A percentile compares a stretch with the other conserved stretches of the same genome.
phyloP scores from a whole-genome alignment of 768 basidiomycete species.

The Russula brevipes region DNA sequence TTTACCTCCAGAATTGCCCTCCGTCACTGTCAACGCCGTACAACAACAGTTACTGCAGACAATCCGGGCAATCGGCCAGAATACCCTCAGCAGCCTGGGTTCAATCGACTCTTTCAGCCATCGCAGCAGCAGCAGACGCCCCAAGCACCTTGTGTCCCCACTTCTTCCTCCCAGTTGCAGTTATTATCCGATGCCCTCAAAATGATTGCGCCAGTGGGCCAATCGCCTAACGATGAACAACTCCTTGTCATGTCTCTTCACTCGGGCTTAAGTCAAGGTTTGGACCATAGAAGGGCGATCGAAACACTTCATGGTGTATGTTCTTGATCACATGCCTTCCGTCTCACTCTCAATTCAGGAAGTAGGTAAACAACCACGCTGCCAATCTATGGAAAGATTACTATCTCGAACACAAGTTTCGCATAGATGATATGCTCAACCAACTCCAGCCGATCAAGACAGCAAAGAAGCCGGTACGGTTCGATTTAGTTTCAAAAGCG shows the following conservation, averaged over 20 bases:
- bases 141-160: background rate
- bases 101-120: slow-evolving; percentile 7
- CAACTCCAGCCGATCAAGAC: slow-evolving; percentile 29
- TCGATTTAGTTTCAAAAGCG: background rate
- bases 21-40: background rate
- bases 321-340: slow-evolving; percentile 9
- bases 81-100: background rate
- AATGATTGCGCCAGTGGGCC: slow-evolving; percentile 49
- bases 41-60: slow-evolving; percentile 3
- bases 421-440: slow-evolving; percentile 43
- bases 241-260: slow-evolving; percentile 47
- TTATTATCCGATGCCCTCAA: slow-evolving; percentile 23
- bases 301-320: slow-evolving; percentile 62
- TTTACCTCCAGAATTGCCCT: background rate
- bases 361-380: slow-evolving; percentile 41
- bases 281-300: slow-evolving; percentile 59
- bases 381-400: slow-evolving; percentile 77
- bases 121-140: slow-evolving; percentile 12
- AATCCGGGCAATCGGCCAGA: slow-evolving; percentile 3
- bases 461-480: slow-evolving; percentile 34
- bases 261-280: slow-evolving; percentile 37
- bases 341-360: slow-evolving; percentile 3
- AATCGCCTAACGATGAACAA: slow-evolving; percentile 49
- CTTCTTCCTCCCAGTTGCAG: slow-evolving; percentile 14
- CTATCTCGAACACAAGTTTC: slow-evolving; percentile 63